Evolutionary conservation across 805 yeast genomes (phyloP), one percentile per base, ranked within the genome.

Genomic region (Torulaspora delbrueckii): DNA sequence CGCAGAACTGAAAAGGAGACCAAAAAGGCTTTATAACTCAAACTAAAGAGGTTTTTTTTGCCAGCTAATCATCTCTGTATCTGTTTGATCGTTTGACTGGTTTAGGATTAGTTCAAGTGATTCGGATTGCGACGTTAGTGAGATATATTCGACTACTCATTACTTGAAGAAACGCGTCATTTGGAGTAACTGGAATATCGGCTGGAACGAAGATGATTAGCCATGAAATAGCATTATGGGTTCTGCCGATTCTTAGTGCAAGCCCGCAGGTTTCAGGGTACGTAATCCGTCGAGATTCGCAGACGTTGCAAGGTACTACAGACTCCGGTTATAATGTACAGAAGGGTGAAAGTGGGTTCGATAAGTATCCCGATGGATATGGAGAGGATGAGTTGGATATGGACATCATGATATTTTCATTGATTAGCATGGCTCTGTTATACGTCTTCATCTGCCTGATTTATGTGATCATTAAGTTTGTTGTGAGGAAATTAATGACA

Each of bases 301-400:
- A 40, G 23, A 30, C 39, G n/a, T 23, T 31, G 12, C 47, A 45
- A 25, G 49, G 37, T 13, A 31, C 36, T 16, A 22, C 44, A n/a
- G 52, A 33, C 8, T 31, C 32, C 32, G 40, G 19, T 6, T 38
- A 46, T 37, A 37, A 27, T 30, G 36, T 40, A 27, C 27, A 46
- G 19, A 33, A 30, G n/a, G 40, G 31, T 3, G 40, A 31, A 16
- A 40, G 8, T 24, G 19, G 27, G 16, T 38, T 38, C 24, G 40
- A 47, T 25, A 32, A 30, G 13, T 42, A 41, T 23, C 43, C 48
- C 9, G 45, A 42, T 10, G 55, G 46, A 8, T 38, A 46, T 23
- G 50, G 45, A 13, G 55, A 52, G 28, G 59, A 56, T 13, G 61
- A 55, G 26, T 45, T 55, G 36, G 62, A 58, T 43, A 42, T 59